A percentile compares a stretch with the other conserved stretches of the same genome.
These are phyloP conservation scores for Solanum pimpinellifolium DNA, from an alignment of 257 asterid species.

Conservation along the genomic window DNA sequence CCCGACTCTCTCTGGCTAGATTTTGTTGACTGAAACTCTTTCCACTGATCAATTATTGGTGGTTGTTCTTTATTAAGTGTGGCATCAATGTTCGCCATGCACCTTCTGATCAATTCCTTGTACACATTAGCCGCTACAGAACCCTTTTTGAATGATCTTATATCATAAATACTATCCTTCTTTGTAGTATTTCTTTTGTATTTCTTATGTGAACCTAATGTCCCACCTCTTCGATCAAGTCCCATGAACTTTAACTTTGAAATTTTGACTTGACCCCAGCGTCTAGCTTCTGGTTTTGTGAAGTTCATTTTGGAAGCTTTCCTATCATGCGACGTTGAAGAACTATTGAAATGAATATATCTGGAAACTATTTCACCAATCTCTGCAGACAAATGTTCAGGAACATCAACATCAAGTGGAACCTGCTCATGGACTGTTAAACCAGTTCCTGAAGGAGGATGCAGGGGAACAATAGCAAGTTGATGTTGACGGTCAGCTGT, in stretches of 20 bases:
- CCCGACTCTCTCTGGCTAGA: constrained; percentile 12
- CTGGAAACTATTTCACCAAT: constrained; percentile 41
- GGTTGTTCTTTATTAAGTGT: constrained; percentile 62
- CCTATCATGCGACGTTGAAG: constrained; percentile 30
- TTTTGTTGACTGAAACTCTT: constrained; percentile 47
- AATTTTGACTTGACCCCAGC: constrained; percentile 16
- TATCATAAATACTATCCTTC: constrained; percentile 76
- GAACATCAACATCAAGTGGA: constrained; percentile 15
- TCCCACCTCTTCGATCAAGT: constrained; percentile 21
- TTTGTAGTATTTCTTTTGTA: constrained; percentile 17
- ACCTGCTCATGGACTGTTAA: constrained; percentile 13
- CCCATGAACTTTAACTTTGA: constrained; percentile 36
- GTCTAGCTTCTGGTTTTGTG: neutral
- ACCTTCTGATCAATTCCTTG: constrained; percentile 65
- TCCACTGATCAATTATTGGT: constrained; percentile 80
- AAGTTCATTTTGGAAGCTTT: constrained; percentile 27
- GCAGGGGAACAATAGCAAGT: constrained; percentile 17
- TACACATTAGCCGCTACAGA: constrained; percentile 71
- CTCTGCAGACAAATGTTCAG: constrained; percentile 28
- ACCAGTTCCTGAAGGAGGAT: constrained; percentile 12
- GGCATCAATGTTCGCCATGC: constrained; percentile 81
- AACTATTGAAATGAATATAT: constrained; percentile 42
- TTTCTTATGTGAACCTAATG: constrained; percentile 20
- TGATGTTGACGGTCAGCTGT: constrained; percentile 6
- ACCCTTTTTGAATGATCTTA: constrained; percentile 61